These are phyloP conservation scores for Phytophthora cactorum DNA, from an alignment of 352 stramenopile genomes.

Conservation along the genomic window DNA sequence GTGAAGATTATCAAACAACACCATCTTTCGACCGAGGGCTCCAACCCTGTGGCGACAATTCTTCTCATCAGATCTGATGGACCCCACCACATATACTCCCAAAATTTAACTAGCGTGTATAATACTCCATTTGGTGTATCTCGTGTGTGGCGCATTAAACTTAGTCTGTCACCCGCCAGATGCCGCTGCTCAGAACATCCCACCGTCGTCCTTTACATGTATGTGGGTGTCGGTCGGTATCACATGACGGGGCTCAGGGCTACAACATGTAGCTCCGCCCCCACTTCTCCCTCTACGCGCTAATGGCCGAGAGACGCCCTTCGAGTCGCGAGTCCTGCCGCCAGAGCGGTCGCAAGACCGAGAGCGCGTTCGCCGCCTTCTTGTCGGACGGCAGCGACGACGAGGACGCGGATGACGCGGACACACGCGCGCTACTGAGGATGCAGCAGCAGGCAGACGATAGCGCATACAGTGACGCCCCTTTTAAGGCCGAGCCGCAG, in stretches of 20 bases:
- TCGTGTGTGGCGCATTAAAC: neutral
- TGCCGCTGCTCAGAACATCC: slow-evolving; percentile 12
- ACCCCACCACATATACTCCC: slow-evolving; percentile 17
- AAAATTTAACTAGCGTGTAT: neutral
- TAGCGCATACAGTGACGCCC: slow-evolving; percentile 42
- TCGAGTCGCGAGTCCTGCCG: slow-evolving; percentile 26
- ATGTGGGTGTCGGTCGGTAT: neutral
- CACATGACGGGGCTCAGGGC: slow-evolving; percentile 1
- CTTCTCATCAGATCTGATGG: slow-evolving; percentile 50
- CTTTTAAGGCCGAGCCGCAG: slow-evolving; percentile 2
- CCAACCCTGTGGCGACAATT: slow-evolving; percentile 47
- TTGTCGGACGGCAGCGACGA: slow-evolving; percentile 45
- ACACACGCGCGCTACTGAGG: slow-evolving; percentile 28
- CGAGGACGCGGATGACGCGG: slow-evolving; percentile 42
- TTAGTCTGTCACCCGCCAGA: slow-evolving; percentile 11
- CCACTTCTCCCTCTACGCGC: neutral
- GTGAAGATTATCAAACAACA: slow-evolving; percentile 46
- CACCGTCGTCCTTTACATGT: slow-evolving; percentile 10
- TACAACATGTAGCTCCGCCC: neutral
- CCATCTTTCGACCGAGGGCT: slow-evolving; percentile 56
- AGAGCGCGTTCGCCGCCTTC: slow-evolving; percentile 45
- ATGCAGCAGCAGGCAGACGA: slow-evolving; percentile 64
- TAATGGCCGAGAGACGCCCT: slow-evolving; percentile 23
- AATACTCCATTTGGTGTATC: neutral
- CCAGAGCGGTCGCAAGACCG: slow-evolving; percentile 1